Evolutionary conservation across 2,329 filamentous ascomycete species (phyloP), one percentile per base, ranked within the genome.

Genomic region (Geosmithia flava): DNA sequence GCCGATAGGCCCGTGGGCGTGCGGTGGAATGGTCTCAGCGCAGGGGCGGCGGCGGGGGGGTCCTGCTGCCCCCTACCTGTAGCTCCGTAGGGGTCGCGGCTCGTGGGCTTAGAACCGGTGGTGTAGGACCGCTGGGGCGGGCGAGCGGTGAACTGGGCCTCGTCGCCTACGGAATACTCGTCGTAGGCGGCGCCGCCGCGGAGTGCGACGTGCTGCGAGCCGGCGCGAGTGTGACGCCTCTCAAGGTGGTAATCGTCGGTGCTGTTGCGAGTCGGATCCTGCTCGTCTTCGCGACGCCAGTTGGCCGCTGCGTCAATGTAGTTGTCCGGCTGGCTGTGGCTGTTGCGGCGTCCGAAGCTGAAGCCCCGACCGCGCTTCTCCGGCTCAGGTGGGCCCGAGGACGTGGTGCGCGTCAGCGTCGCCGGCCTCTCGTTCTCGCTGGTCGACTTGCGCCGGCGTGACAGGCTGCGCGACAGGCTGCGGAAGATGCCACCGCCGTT

Each of bases 1-100:
- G 69, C 65, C 20, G 78, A 80, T 41, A 87, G 63, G 15, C 80
- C 81, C 0, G 85, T 89, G 2, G 85, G 83, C 5, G 80, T 81
- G 42, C 85, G 80, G 54, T 81, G 78, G 62, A 88, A 85, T 1
- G 70, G 65, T 1, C 59, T 58, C 6, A 11, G 33, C 15, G 33
- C 5, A 53, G 53, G 2, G 59, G 57, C 27, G 40, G 45, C 7
- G 45, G 45, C 16, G 46, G n/a, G n/a, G n/a, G n/a, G n/a, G n/a
- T 19, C 4, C 42, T 48, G 47, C 16, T 20, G 40, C 39, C 20
- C 23, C 37, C 13, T 11, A 13, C 33, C 33, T 11, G 8, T 8
- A 8, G 44, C 55, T 52, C 33, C 33, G 33, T 37, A 37, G 3
- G 33, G 33, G 33, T 16, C 33, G 10, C 20, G 49, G 43, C 46